Evolutionary conservation across 2,329 filamentous ascomycete genomes (phyloP).

Genomic region (Fonsecaea pugnacius): DNA sequence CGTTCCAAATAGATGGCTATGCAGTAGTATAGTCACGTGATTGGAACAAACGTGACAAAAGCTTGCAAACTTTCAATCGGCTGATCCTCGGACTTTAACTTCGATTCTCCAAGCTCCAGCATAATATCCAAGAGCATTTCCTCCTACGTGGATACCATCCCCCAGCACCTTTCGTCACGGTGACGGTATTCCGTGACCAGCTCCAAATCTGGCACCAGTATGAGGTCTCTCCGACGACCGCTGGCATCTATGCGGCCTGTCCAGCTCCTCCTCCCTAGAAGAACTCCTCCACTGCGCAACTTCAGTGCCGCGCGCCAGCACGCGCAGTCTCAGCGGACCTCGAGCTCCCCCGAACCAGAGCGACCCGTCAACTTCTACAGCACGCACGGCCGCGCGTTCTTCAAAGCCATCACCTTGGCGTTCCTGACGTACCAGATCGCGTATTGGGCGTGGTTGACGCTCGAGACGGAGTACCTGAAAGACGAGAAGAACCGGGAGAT

Average conservation of each 20-base stretch:
- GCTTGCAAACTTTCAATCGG: too few species aligned
- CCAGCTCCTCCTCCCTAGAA: background rate
- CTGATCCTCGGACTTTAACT: too few species aligned
- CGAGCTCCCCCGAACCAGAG: conserved; percentile 13
- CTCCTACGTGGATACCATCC: background rate
- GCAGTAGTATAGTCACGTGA: too few species aligned
- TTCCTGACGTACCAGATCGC: conserved; percentile 55
- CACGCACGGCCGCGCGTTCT: conserved; percentile 46
- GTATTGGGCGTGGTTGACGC: conserved; percentile 54
- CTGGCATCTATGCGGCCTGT: background rate
- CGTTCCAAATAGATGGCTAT: too few species aligned
- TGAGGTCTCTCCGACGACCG: background rate
- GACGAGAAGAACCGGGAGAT: conserved; percentile 45
- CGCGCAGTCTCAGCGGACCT: conserved; percentile 3
- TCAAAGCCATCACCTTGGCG: conserved; percentile 54
- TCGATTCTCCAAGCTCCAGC: too few species aligned
- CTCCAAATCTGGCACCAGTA: background rate
- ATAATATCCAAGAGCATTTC: too few species aligned
- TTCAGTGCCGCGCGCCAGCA: conserved; percentile 1
- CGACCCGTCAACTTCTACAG: conserved; percentile 35
- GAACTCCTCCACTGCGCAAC: conserved; percentile 4
- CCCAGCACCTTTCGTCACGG: background rate
- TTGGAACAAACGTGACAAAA: too few species aligned
- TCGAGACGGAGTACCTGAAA: conserved; percentile 53
- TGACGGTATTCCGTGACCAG: too few species aligned